Evolutionary conservation across 495 filamentous ascomycete species (phyloP).

Genomic region (Penicillium salamii): DNA sequence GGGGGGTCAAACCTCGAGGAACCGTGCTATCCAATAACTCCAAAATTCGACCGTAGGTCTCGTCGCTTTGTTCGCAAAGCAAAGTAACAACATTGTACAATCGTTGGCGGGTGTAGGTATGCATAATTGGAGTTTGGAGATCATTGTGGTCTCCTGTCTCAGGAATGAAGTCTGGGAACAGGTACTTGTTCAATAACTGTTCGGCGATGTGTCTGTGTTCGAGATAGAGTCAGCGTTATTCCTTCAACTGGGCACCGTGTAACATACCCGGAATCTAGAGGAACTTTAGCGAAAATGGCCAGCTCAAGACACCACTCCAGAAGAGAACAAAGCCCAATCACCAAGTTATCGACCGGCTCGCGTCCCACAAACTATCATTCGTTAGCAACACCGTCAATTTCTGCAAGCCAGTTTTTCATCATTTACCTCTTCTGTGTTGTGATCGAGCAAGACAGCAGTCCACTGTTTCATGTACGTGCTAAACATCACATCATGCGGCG

Average conservation of each 20-base stretch:
- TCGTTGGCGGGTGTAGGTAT: slow-evolving; percentile 55
- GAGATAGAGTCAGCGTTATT: background rate
- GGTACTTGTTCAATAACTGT: slow-evolving; percentile 61
- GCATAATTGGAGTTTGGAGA: slow-evolving; percentile 47
- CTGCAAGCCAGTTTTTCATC: too few species aligned
- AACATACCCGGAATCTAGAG: slow-evolving; percentile 29
- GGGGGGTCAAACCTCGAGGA: slow-evolving; percentile 38
- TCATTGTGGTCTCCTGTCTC: slow-evolving; percentile 17
- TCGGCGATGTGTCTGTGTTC: slow-evolving; percentile 41
- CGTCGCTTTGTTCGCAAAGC: slow-evolving; percentile 53
- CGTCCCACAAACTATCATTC: slow-evolving; percentile 46
- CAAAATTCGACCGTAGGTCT: slow-evolving; percentile 50
- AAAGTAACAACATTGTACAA: slow-evolving; percentile 62
- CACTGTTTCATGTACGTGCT: slow-evolving; percentile 50
- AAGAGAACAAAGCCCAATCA: slow-evolving; percentile 47
- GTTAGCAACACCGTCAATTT: background rate
- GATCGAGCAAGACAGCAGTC: slow-evolving; percentile 51
- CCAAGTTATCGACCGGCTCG: slow-evolving; percentile 45
- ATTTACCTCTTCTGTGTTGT: slow-evolving; percentile 51
- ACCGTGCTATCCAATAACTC: slow-evolving; percentile 51
- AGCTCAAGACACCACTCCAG: slow-evolving; percentile 49
- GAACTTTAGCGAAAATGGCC: slow-evolving; percentile 39
- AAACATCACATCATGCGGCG: slow-evolving; percentile 49
- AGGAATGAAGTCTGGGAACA: slow-evolving; percentile 62
- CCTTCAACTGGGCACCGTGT: background rate